Evolutionary conservation across 331 rosid species (phyloP).

Genomic region (Quercus phellos): DNA sequence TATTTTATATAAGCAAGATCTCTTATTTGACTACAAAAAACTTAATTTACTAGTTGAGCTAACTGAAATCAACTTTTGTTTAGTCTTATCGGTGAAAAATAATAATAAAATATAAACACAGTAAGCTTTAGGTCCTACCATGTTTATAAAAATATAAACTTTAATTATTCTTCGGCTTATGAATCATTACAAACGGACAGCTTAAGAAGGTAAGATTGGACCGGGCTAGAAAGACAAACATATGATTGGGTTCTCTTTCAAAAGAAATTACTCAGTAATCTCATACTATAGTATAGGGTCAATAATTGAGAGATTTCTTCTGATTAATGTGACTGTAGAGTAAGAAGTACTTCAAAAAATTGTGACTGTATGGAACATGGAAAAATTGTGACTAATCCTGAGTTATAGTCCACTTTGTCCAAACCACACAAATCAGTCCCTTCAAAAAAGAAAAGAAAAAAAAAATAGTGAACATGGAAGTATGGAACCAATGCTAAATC

Average conservation of each 20-base stretch:
- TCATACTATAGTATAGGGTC: not conserved
- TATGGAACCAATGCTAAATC: too few species aligned
- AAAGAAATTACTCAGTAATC: not conserved
- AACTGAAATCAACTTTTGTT: accelerated
- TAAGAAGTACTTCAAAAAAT: too few species aligned
- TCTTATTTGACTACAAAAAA: too few species aligned
- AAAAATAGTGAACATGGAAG: not conserved
- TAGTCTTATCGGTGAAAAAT: too few species aligned
- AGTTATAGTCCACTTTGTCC: not conserved
- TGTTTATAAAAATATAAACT: too few species aligned
- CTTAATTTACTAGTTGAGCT: too few species aligned
- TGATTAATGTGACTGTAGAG: too few species aligned
- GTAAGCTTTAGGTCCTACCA: too few species aligned
- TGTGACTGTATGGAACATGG: too few species aligned
- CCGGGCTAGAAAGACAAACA: not conserved
- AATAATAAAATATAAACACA: too few species aligned
- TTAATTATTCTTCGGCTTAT: not conserved
- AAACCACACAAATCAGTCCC: not conserved
- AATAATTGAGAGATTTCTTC: not conserved
- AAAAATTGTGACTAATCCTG: too few species aligned
- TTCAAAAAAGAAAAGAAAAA: not conserved
- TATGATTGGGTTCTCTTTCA: not conserved
- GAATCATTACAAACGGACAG: not conserved
- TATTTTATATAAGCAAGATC: too few species aligned
- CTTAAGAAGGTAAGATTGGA: not conserved